Evolutionary conservation across 441 rosid species (phyloP), one percentile per base, ranked within the genome.

Genomic region (Erysimum cheiri): DNA sequence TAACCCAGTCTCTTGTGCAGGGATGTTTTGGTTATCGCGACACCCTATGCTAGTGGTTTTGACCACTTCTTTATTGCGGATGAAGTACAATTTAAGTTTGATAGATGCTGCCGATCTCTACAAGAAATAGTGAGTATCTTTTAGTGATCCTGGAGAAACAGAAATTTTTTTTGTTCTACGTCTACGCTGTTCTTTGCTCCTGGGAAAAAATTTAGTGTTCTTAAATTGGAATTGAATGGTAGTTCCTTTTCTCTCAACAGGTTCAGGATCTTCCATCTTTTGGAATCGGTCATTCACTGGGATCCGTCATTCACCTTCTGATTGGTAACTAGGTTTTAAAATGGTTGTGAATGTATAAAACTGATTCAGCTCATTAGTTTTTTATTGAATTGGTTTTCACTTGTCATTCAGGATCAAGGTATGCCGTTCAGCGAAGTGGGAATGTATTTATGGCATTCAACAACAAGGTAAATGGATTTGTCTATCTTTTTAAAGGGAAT

Each of bases 11-110:
- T 73, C 71, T 79, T 47, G 77, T 78, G 43, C 67, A 94, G 97
- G 88, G 99, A 92, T 64, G 63, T 83, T 72, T 78, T 94, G 89
- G 96, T 94, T 87, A 86, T 94, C 40, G 97, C 97, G 2, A 91
- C 98, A 49, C 98, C 98, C 12, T 94, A 89, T 80, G 85, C 96
- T 60, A 94, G 97, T 85, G 97, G 98, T 63, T 91, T 94, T 66
- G 98, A 94, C 80, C 85, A 94, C 79, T 91, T 91, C 85, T 77
- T 64, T 78, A 91, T 91, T 64, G 96, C 97, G 10, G 96, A 91
- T 80, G 96, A 94, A 85, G 97, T 87, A 65, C 96, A 94, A 72
- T 88, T 88, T 78, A 94, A 94, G 85, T 87, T 84, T 73, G 97
- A 94, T 76, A 85, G 96, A 80, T 91, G 97, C 68, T 81, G 81